These are phyloP conservation scores for Lasiodiplodia gonubiensis DNA, from an alignment of 2,329 filamentous ascomycete species.

Conservation along the genomic window DNA sequence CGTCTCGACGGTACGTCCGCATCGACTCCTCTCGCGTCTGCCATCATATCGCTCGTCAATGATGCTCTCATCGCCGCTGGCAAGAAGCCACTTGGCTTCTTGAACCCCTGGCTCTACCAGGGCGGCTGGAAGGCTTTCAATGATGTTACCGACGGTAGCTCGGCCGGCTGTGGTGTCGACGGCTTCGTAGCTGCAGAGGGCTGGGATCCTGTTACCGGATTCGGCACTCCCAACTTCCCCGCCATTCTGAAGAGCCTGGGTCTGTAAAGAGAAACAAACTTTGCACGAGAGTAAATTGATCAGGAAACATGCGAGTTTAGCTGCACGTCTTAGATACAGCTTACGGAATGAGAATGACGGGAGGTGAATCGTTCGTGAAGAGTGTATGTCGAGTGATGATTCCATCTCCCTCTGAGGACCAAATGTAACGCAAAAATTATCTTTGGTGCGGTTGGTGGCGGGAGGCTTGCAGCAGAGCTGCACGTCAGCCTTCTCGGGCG, in stretches of 20 bases:
- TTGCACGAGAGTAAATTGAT: background rate
- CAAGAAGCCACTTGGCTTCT: constrained; percentile 59
- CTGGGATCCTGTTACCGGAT: constrained; percentile 47
- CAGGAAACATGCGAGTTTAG: background rate
- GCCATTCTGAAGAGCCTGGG: constrained; percentile 21
- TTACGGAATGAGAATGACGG: background rate
- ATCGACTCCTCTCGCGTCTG: constrained; percentile 63
- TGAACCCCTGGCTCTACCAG: constrained; percentile 67
- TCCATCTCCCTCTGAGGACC: no score
- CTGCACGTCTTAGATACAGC: background rate
- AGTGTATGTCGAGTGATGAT: no score
- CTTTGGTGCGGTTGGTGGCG: no score
- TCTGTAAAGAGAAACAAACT: background rate
- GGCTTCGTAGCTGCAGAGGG: constrained; percentile 44
- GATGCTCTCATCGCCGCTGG: constrained; percentile 61
- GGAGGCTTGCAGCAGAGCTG: background rate
- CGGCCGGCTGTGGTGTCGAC: constrained; percentile 46
- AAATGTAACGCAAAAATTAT: no score
- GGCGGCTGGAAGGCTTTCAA: constrained; percentile 54
- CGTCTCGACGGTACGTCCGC: constrained; percentile 60
- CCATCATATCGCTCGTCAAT: constrained; percentile 66
- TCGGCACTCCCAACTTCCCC: constrained; percentile 30
- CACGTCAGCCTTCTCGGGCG: background rate
- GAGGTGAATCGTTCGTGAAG: background rate
- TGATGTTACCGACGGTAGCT: constrained; percentile 51